A percentile compares a stretch with the other conserved stretches of the same genome.
These are phyloP conservation scores for Pyrrhoderma lamaoense DNA, from an alignment of 1,284 basidiomycete genomes.

Conservation along the genomic window DNA sequence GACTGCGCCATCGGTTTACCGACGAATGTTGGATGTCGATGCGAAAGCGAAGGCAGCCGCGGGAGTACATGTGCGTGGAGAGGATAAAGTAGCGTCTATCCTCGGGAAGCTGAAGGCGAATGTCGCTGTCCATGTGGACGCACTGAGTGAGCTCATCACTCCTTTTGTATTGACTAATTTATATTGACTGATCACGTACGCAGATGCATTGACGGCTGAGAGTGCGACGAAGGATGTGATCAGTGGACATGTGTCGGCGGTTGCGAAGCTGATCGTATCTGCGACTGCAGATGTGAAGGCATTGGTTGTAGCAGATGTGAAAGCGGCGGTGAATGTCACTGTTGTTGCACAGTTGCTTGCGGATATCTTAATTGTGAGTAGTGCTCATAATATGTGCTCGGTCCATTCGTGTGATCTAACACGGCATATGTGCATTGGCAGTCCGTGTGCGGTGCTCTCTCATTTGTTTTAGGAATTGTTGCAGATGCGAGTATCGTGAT, in stretches of 20 bases:
- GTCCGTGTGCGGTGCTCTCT: slow-evolving; percentile 4
- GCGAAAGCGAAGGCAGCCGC: not conserved
- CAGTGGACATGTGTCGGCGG: slow-evolving; percentile 2
- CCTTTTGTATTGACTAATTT: not conserved
- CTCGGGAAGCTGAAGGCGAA: slow-evolving; percentile 9
- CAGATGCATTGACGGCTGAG: slow-evolving; percentile 5
- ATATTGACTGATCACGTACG: not conserved
- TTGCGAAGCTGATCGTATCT: slow-evolving; percentile 4
- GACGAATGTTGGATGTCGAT: no score
- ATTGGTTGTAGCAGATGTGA: slow-evolving; percentile 13
- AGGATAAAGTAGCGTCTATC: not conserved
- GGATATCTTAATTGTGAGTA: slow-evolving; percentile 14
- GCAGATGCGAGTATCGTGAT: slow-evolving; percentile 1
- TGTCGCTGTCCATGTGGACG: not conserved
- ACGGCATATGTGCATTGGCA: not conserved
- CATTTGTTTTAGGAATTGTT: slow-evolving; percentile 2
- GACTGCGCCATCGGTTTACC: no score
- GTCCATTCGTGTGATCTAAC: not conserved
- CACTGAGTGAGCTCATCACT: not conserved
- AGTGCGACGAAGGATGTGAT: slow-evolving; percentile 9
- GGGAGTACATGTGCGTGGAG: not conserved
- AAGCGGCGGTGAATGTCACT: slow-evolving; percentile 2
- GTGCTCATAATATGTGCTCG: not conserved
- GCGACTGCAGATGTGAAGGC: slow-evolving; percentile 16
- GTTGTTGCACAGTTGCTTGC: slow-evolving; percentile 14